Percentiles rank a stretch among this genome's conserved stretches.
Conservation (phyloP, 1,139 yeast species). For the Yamadazyma triangularis region DNA sequence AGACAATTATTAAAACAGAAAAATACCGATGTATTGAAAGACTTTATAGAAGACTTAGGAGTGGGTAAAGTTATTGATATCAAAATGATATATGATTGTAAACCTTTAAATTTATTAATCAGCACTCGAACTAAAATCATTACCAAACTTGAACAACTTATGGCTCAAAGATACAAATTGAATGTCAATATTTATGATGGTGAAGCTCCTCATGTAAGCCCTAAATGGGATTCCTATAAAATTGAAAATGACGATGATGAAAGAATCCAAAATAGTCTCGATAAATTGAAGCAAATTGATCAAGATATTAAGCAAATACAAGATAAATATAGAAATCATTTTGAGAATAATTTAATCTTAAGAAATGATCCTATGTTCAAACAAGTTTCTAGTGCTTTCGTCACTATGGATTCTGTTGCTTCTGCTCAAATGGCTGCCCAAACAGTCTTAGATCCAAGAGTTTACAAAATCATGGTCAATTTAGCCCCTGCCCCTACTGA, state of each 20-base stretch:
- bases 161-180: constrained; percentile 43
- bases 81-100: constrained; percentile 53
- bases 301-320: constrained; percentile 26
- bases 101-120: constrained; percentile 41
- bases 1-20: constrained; percentile 35
- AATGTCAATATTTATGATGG: constrained; percentile 37
- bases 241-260: constrained; percentile 8
- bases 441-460: constrained; percentile 74
- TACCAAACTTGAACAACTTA: constrained; percentile 38
- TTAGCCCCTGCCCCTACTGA: constrained; percentile 83
- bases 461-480: constrained; percentile 62
- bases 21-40: constrained; percentile 37
- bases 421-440: constrained; percentile 87
- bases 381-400: constrained; percentile 64
- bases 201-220: constrained; percentile 26
- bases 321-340: constrained; percentile 16
- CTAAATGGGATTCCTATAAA: constrained; percentile 12
- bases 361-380: constrained; percentile 26
- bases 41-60: constrained; percentile 56
- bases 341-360: constrained; percentile 9
- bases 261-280: constrained; percentile 13
- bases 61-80: constrained; percentile 58
- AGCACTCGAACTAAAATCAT: constrained; percentile 29
- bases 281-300: constrained; percentile 23
- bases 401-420: constrained; percentile 81